Evolutionary conservation across 2,329 filamentous ascomycete genomes (phyloP).

Genomic region (Cryphonectria radicalis): DNA sequence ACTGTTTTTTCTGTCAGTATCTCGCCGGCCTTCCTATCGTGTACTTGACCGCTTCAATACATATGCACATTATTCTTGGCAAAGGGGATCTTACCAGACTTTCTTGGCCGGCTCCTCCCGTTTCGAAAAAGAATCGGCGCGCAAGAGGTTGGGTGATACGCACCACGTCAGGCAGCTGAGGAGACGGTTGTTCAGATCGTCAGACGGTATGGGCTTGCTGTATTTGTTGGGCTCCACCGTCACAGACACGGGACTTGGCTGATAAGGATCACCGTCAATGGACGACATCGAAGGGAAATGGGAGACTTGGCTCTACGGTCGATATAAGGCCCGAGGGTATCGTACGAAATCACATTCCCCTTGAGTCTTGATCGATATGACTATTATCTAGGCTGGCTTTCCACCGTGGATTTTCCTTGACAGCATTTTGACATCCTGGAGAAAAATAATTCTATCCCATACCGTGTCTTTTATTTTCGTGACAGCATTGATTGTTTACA

Average conservation of each 20-base stretch:
- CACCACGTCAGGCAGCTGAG: slow-evolving; percentile 17
- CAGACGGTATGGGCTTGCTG: slow-evolving; percentile 14
- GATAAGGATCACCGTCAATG: slow-evolving; percentile 23
- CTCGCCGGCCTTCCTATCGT: background rate
- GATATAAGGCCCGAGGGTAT: slow-evolving; percentile 1
- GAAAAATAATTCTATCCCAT: background rate
- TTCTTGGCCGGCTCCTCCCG: slow-evolving; percentile 21
- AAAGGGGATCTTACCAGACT: slow-evolving; percentile 6
- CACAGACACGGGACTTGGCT: slow-evolving; percentile 23
- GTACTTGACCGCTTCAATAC: slow-evolving; percentile 13
- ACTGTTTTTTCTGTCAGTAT: background rate
- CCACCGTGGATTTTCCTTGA: background rate
- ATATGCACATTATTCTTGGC: slow-evolving; percentile 14
- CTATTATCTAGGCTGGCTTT: background rate
- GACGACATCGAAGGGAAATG: slow-evolving; percentile 3
- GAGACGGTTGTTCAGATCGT: slow-evolving; percentile 13
- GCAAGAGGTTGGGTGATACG: slow-evolving; percentile 11
- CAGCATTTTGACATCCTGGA: background rate
- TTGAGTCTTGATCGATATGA: background rate
- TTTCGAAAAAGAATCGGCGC: slow-evolving; percentile 22
- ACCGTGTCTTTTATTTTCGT: background rate
- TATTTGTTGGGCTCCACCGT: slow-evolving; percentile 17
- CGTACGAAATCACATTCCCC: background rate
- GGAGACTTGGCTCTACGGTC: background rate
- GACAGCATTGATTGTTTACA: background rate